A percentile compares a stretch with the other conserved stretches of the same genome.
Conservation (phyloP, 2,329 filamentous ascomycete species). For the Aspergillus brunneoviolaceus region DNA sequence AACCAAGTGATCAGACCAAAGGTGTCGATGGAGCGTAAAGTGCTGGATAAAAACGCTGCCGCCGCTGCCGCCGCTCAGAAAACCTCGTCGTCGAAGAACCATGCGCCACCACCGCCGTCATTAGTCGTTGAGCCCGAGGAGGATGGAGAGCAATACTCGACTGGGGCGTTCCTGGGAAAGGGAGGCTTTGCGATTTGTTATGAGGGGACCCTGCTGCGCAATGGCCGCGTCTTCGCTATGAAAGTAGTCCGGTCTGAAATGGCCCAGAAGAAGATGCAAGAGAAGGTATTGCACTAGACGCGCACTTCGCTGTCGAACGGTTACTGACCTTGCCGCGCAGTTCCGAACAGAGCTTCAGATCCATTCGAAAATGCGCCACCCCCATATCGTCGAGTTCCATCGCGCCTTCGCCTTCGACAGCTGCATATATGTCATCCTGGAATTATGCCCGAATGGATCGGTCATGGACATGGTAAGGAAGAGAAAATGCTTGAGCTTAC, state of each 20-base stretch:
- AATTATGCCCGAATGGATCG: constrained; percentile 92
- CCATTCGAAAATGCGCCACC: constrained; percentile 95
- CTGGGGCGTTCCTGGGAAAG: constrained; percentile 49
- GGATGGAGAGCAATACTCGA: constrained; percentile 46
- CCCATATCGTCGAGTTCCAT: constrained; percentile 93
- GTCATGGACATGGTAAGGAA: constrained; percentile 98
- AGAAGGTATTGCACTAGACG: constrained; percentile 41
- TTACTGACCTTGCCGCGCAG: constrained; percentile 37
- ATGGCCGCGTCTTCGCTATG: constrained; percentile 49
- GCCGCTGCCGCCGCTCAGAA: constrained; percentile 31
- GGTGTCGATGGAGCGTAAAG: constrained; percentile 39
- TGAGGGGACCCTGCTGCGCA: constrained; percentile 46
- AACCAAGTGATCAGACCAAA: constrained; percentile 49
- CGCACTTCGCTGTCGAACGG: background rate
- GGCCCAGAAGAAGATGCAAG: constrained; percentile 52
- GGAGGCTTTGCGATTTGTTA: constrained; percentile 54
- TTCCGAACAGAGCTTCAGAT: constrained; percentile 87
- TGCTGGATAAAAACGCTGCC: constrained; percentile 38
- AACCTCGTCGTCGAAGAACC: constrained; percentile 40
- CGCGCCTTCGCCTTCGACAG: constrained; percentile 87
- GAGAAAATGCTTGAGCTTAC: constrained; percentile 84
- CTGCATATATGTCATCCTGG: constrained; percentile 90
- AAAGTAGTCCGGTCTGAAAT: constrained; percentile 54
- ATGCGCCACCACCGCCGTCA: constrained; percentile 47
- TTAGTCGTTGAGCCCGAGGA: constrained; percentile 47